phyloP scores from a whole-genome alignment of 331 rosid species.

The Dryas integrifolia region DNA sequence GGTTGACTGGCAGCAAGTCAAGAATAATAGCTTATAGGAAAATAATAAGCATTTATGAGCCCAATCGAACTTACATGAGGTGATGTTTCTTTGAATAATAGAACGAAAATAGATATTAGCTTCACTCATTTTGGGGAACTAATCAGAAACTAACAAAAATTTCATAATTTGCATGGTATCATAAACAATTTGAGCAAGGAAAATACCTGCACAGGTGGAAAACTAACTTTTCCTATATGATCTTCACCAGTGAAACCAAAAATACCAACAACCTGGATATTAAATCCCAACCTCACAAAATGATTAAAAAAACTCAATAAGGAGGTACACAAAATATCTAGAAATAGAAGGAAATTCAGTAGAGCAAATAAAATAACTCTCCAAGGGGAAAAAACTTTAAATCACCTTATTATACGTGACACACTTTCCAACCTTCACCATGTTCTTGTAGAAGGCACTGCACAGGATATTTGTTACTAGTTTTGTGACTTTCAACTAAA shows the following conservation, averaged over 20 bases:
- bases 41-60: not conserved
- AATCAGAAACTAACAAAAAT: not conserved
- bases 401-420: conserved; percentile 70
- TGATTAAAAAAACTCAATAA: not conserved
- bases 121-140: conserved; percentile 3
- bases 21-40: not conserved
- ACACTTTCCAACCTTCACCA: conserved; percentile 73
- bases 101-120: not conserved
- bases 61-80: not conserved
- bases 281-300: conserved; percentile 4
- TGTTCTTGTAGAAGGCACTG: conserved; percentile 84
- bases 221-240: conserved; percentile 90
- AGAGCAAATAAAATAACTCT: not conserved
- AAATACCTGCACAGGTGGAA: conserved; percentile 90
- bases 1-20: not conserved
- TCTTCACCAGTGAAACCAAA: conserved; percentile 91
- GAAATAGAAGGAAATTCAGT: not conserved
- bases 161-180: not conserved
- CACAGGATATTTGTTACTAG: conserved; percentile 10
- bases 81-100: not conserved
- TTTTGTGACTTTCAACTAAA: no score
- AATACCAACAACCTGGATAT: conserved; percentile 72
- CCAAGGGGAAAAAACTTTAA: not conserved
- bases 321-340: not conserved
- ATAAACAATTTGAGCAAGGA: conserved; percentile 7